Base-by-base conservation (phyloP, 1,284 basidiomycete species). In the Rugiboletus extremiorientalis region DNA sequence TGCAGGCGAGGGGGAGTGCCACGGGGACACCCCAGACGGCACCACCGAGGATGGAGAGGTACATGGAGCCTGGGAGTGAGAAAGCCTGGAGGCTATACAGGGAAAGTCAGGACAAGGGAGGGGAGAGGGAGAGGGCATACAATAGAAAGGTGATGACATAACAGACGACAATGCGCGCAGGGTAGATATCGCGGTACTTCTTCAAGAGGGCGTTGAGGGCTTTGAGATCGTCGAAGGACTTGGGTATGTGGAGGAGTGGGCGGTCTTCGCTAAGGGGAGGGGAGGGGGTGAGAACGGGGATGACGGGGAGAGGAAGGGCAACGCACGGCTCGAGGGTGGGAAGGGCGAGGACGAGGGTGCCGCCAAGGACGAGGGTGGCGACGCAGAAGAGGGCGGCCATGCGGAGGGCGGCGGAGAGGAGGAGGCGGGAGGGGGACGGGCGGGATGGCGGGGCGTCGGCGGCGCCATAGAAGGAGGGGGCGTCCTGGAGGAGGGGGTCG, bases 51-150 rank as follows among this genome's bases (percentile, higher is more conserved):
- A 98, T 98, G 50, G 93, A 94, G 59, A 99, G 85, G 72, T 99
- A 99, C 96, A 98, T 98, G 25, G 94, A 96, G 0, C 96, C 96
- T 0, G 96, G 96, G 8, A 99, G 83, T 4, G 93, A 95, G 75
- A 98, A 99, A 0, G 95, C 93, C 79, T 99, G 96, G 6, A 98
- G 82, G 74, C 94, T 95, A 70, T 11, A 40, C 18, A 5, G 51
- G 47, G 50, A 60, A 65, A 56, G 64, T 62, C 45, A 72, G 58
- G 25, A 43, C 20, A 15, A 7, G 61, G 9, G 25, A 43, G 37
- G 42, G 16, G 12, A 38, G 11, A 23, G 14, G 50, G 40, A 20
- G 48, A 23, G 45, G 30, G 79, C 84, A 56, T 66, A 96, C 94
- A 98, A 99, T 63, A 98, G 83, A 74, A 97, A 98, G 2, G 94